These are phyloP conservation scores for Zygotorulaspora mrakii DNA, from an alignment of 1,139 yeast species.

Conservation along the genomic window DNA sequence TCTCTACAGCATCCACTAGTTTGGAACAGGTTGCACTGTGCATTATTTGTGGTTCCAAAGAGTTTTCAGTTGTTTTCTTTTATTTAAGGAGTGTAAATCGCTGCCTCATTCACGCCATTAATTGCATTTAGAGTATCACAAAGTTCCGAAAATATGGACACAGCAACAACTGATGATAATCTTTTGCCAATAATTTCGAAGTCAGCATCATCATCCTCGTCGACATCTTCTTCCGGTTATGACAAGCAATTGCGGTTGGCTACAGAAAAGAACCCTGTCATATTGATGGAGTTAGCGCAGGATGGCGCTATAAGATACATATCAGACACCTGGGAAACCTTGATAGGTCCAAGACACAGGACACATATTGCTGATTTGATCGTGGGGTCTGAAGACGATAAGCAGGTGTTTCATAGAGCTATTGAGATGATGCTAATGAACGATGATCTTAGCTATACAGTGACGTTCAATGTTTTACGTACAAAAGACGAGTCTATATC, in stretches of 20 bases:
- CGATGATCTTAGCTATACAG: conserved; percentile 67
- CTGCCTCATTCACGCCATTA: too few relatives aligned
- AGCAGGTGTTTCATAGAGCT: conserved; percentile 65
- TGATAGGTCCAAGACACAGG: conserved; percentile 44
- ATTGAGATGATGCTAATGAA: conserved; percentile 66
- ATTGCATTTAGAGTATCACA: background rate
- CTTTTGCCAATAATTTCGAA: conserved; percentile 10
- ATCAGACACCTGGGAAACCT: conserved; percentile 70
- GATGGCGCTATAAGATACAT: conserved; percentile 74
- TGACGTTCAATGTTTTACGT: conserved; percentile 46
- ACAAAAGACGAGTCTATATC: conserved; percentile 17
- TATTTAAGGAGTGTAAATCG: too few relatives aligned
- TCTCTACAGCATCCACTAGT: too few relatives aligned
- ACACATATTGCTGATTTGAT: conserved; percentile 61
- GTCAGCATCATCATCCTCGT: conserved; percentile 13
- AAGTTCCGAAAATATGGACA: conserved; percentile 1
- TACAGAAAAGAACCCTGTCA: conserved; percentile 67
- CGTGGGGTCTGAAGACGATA: conserved; percentile 64
- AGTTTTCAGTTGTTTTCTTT: too few relatives aligned
- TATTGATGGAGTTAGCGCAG: conserved; percentile 79
- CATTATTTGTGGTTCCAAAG: too few relatives aligned
- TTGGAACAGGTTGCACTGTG: too few relatives aligned
- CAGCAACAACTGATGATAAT: conserved; percentile 3
- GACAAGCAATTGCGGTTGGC: conserved; percentile 42
- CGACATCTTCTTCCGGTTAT: conserved; percentile 26